Base-by-base conservation (phyloP, 2,329 filamentous ascomycete species). In the Fusarium protoensiforme region DNA sequence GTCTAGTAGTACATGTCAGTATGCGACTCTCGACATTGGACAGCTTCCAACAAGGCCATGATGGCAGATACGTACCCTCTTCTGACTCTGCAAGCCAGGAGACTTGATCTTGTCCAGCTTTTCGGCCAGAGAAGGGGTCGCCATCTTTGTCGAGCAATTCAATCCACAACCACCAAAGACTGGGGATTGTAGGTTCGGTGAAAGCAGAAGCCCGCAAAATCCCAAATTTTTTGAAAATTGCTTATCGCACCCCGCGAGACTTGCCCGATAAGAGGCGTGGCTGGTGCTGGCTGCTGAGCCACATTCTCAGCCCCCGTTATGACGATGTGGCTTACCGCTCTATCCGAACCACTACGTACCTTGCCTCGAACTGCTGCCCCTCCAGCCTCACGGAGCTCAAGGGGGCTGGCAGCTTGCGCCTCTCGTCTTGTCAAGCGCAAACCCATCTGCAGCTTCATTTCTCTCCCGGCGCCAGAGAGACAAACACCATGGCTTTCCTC, bases 21-120 rank as follows among this genome's bases (percentile, higher is more conserved):
- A 53, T 65, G 67, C 64, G 62, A 71, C 70, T 64, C 43, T 10
- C 54, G 36, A 64, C n/a, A 41, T 8, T 38, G n/a, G 46, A 48
- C 61, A 61, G 56, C 35, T 43, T 22, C 7, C 39, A 33, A 29
- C 8, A 38, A 29, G 16, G 51, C 38, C 14, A 58, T 35, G 33
- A 39, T 13, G 39, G 33, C 54, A n/a, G 33, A 43, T 69, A 63
- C 86, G 76, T 86, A 96, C 95, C 89, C 95, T 94, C 83, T 97
- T 92, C 85, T 98, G 95, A 82, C 94, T 98, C 84, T 98, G 94
- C 79, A 98, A 91, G 84, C 97, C 98, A 65, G 96, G 96, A 81
- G 94, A 96, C 85, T 96, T 94, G 83, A 98, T 98, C 90, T 97
- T 98, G 86, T 96, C 94, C 82, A 99, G 91, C 87, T 95, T 97